Evolutionary conservation across 176 grass and related monocot species (phyloP).

Genomic region (Triticum urartu): DNA sequence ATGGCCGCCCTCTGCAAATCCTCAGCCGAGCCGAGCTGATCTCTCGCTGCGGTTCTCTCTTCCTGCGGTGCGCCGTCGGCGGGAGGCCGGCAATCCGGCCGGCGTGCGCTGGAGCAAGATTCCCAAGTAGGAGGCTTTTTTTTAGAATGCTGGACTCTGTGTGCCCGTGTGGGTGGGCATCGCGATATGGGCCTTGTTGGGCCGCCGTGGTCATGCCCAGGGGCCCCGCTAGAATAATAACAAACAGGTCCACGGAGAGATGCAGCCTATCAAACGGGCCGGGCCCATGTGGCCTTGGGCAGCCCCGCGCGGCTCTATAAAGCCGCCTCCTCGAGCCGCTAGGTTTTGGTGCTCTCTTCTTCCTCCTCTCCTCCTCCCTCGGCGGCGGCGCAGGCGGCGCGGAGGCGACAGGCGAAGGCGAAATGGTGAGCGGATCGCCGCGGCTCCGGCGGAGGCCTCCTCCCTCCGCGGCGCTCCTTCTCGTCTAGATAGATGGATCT

Average conservation of each 20-base stretch:
- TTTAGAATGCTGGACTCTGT: no score
- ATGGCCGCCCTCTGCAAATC: not conserved
- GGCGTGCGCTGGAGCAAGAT: not conserved
- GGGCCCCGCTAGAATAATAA: not conserved
- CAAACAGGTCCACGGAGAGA: not conserved
- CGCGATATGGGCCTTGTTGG: no score
- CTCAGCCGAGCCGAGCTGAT: not conserved
- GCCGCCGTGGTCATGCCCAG: no score
- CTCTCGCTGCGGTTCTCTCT: not conserved
- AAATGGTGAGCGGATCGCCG: slow-evolving; percentile 27
- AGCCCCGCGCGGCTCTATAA: not conserved
- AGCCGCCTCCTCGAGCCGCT: not conserved
- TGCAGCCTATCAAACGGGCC: not conserved
- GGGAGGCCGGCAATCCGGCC: not conserved
- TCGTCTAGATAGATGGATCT: not conserved
- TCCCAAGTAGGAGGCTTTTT: no score
- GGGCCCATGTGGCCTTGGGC: no score
- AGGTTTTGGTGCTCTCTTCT: slow-evolving; percentile 20
- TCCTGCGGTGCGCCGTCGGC: not conserved
- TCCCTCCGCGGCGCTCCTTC: not conserved
- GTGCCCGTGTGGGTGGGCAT: no score
- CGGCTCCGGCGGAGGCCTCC: not conserved
- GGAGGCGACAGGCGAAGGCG: not conserved
- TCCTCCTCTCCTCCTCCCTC: not conserved
- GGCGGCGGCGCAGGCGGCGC: slow-evolving; percentile 29